These are phyloP conservation scores for Pythium insidiosum DNA, from an alignment of 352 stramenopile species.

Conservation along the genomic window DNA sequence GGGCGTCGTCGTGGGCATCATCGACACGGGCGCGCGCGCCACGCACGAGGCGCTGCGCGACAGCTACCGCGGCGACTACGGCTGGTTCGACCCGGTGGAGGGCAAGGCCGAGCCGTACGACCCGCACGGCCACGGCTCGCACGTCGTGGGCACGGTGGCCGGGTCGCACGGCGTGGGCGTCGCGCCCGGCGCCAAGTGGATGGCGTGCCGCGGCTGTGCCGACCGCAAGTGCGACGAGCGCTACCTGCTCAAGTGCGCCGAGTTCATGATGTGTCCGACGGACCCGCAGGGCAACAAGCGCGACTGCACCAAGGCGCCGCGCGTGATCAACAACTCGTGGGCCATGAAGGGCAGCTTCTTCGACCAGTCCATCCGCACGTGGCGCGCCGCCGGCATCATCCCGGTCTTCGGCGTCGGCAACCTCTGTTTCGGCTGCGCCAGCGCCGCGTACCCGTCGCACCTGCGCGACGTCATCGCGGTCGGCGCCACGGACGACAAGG, in stretches of 20 bases:
- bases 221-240: background rate
- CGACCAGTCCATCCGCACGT: background rate
- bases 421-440: slow-evolving; percentile 8
- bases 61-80: slow-evolving; percentile 14
- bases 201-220: slow-evolving; percentile 14
- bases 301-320: slow-evolving; percentile 17
- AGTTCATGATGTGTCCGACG: background rate
- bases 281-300: slow-evolving; percentile 1
- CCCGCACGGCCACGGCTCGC: slow-evolving; percentile 5
- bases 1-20: slow-evolving; percentile 17
- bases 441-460: slow-evolving; percentile 6
- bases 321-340: slow-evolving; percentile 21
- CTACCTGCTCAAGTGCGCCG: background rate
- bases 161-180: background rate
- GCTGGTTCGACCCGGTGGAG: slow-evolving; percentile 11
- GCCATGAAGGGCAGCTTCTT: slow-evolving; percentile 2
- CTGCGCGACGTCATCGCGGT: slow-evolving; percentile 17
- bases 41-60: slow-evolving; percentile 8
- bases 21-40: slow-evolving; percentile 18
- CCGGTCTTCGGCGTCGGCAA: slow-evolving; percentile 21
- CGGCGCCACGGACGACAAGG: slow-evolving; percentile 5
- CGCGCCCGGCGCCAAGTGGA: slow-evolving; percentile 6
- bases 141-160: slow-evolving; percentile 4
- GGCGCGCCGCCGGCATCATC: slow-evolving; percentile 15
- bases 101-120: slow-evolving; percentile 8